phyloP scores from a whole-genome alignment of 2,329 filamentous ascomycete genomes.

The Calycina marina region DNA sequence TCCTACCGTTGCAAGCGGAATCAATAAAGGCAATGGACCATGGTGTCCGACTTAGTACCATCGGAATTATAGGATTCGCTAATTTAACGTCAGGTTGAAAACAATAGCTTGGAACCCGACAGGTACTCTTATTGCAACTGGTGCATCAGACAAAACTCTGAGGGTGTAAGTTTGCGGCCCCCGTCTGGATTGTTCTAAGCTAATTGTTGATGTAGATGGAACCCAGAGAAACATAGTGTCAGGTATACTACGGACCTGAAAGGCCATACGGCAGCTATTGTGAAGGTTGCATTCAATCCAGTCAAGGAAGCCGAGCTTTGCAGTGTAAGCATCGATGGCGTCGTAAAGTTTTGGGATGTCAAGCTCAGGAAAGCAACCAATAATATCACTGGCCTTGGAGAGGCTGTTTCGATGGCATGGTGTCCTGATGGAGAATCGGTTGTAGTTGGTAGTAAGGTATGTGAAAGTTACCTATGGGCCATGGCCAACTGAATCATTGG shows the following conservation, averaged over 20 bases:
- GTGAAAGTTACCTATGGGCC: no score
- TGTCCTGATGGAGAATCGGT: constrained; percentile 54
- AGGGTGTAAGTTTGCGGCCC: constrained; percentile 34
- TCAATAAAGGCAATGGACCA: no score
- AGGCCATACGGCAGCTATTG: constrained; percentile 49
- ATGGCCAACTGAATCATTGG: neutral
- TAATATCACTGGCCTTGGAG: constrained; percentile 50
- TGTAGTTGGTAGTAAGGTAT: constrained; percentile 59
- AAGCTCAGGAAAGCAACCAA: constrained; percentile 56
- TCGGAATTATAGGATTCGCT: no score
- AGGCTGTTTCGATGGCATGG: constrained; percentile 61
- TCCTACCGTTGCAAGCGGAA: no score
- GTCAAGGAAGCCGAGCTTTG: constrained; percentile 63
- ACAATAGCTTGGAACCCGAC: constrained; percentile 82
- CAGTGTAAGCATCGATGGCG: constrained; percentile 59
- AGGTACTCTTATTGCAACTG: constrained; percentile 72
- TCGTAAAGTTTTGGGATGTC: constrained; percentile 70
- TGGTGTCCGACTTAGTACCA: no score
- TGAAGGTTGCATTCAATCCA: constrained; percentile 68
- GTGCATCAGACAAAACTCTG: constrained; percentile 52
- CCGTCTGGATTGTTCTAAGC: neutral
- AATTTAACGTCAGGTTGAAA: constrained; percentile 40
- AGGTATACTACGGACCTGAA: constrained; percentile 64
- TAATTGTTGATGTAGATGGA: constrained; percentile 37
- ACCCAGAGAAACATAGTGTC: constrained; percentile 59